Evolutionary conservation across 192 early-diverging fungal species (phyloP), one percentile per base, ranked within the genome.

Genomic region (Obelidium mucronatum): DNA sequence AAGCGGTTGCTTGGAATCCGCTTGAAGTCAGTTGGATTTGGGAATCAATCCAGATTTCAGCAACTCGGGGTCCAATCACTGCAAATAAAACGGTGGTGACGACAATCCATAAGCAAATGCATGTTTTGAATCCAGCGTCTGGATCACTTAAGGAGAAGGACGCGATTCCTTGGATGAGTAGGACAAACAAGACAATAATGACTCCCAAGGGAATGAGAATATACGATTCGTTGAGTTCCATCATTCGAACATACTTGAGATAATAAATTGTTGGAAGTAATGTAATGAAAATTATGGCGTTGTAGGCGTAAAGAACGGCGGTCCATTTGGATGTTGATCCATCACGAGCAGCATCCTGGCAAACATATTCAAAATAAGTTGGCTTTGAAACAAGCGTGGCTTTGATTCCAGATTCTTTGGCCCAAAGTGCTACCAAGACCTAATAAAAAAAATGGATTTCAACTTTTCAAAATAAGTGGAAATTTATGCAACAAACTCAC

Each of bases 1-100:
- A 75, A 67, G 65, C n/a, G 3, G 13, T 55, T 85, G 51, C 35
- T 85, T 39, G 83, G 83, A 11, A 76, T 85, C 33, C n/a, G n/a
- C n/a, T n/a, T n/a, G n/a, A n/a, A n/a, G n/a, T n/a, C n/a, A n/a
- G n/a, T n/a, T n/a, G n/a, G n/a, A n/a, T n/a, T n/a, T n/a, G n/a
- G n/a, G 42, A 48, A 48, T 48, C 44, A 48, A 48, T 6, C 44
- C 44, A 48, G 44, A 48, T 19, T 48, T 48, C 44, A 6, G 19
- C 8, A 48, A 48, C 44, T 48, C 19, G 8, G 44, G 44, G 44
- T 19, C 44, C 44, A 48, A 48, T 48, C 19, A 48, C 44, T 48
- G 19, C 8, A 15, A 48, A 0, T 6, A 48, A 19, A 48, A 48
- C 44, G 8, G 19, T 0, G 19, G 44, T 48, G 19, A 19, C 8